Conservation (phyloP, 768 basidiomycete genomes). For the Hortiboletus flavorubellus region DNA sequence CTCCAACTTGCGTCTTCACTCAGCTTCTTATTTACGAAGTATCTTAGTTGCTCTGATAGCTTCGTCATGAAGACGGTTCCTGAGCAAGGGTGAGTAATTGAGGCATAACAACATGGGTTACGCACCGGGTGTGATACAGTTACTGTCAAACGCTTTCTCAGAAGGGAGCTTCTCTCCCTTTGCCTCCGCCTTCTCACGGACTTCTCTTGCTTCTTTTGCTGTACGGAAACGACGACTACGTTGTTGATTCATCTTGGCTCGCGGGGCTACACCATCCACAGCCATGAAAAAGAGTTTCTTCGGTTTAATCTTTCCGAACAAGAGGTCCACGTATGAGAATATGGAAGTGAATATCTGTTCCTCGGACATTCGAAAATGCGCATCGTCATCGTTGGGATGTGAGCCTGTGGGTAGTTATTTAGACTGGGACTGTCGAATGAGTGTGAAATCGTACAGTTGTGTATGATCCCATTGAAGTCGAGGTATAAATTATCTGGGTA, state of each 20-base stretch:
- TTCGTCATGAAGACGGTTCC: conserved; percentile 95
- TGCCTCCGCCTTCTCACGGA: conserved; percentile 78
- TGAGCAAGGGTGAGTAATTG: conserved; percentile 24
- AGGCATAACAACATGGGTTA: neutral
- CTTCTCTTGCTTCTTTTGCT: conserved; percentile 87
- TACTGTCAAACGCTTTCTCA: conserved; percentile 96
- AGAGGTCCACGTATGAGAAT: conserved; percentile 93
- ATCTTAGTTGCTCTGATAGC: conserved; percentile 87
- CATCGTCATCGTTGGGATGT: conserved; percentile 95
- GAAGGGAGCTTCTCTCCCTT: conserved; percentile 91
- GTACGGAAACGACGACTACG: conserved; percentile 91
- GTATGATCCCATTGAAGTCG: conserved; percentile 93
- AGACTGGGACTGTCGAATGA: neutral
- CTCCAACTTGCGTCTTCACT: conserved; percentile 96
- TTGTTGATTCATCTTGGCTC: conserved; percentile 99
- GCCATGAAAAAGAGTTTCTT: conserved; percentile 99
- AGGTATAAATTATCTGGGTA: conserved; percentile 80
- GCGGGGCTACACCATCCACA: conserved; percentile 93
- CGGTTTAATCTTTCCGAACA: conserved; percentile 97
- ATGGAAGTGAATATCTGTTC: conserved; percentile 97
- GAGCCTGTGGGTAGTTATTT: conserved; percentile 49
- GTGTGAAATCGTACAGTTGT: conserved; percentile 53
- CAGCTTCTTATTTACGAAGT: conserved; percentile 98
- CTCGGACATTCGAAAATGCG: conserved; percentile 93
- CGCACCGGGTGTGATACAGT: conserved; percentile 96